Base-by-base conservation (phyloP, 1,139 yeast genomes). In the Saccharomyces hybrid region DNA sequence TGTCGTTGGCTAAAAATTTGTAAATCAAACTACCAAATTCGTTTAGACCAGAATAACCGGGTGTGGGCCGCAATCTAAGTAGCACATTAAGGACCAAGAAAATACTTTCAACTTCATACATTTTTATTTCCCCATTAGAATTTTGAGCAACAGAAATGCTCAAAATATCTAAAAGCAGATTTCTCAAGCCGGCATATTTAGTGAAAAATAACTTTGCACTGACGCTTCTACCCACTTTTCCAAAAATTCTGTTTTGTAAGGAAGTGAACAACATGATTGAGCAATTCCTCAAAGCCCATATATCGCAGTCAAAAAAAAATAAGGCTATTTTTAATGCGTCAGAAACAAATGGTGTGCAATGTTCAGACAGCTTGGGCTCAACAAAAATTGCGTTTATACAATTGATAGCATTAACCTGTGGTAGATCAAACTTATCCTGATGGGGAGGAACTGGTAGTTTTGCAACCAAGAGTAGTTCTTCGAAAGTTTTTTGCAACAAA, bases 401-500 rank as follows among this genome's bases (percentile, higher is more conserved):
- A 66, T 93, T 93, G 67, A 88, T 83, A 0, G 97, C 97, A 70
- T 91, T 96, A 0, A 91, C 97, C 67, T 91, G 98, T 0, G 98
- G 93, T 27, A 88, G 74, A 63, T 88, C 96, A 59, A 81, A 75
- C 56, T 78, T 81, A 58, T 83, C 83, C 13, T 76, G 79, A 27
- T 73, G 71, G 14, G 73, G 74, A 4, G 69, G 66, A n/a, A 78
- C 75, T 1, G 86, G 82, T 5, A 69, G 55, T 5, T 69, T 60
- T 1, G 93, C 88, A 46, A 88, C 78, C 4, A 66, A 67, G 31
- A 82, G 59, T 19, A 91, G 72, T 44, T 72, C 67, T 0, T 73
- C 71, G 60, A 88, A 80, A 0, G 95, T 80, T 5, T 67, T 57
- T 1, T 70, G 67, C 46, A 86, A 65, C 41, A 80, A 64, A 1